Evolutionary conservation across 768 basidiomycete genomes (phyloP), one percentile per base, ranked within the genome.

Genomic region (Rhizopogon salebrosus): DNA sequence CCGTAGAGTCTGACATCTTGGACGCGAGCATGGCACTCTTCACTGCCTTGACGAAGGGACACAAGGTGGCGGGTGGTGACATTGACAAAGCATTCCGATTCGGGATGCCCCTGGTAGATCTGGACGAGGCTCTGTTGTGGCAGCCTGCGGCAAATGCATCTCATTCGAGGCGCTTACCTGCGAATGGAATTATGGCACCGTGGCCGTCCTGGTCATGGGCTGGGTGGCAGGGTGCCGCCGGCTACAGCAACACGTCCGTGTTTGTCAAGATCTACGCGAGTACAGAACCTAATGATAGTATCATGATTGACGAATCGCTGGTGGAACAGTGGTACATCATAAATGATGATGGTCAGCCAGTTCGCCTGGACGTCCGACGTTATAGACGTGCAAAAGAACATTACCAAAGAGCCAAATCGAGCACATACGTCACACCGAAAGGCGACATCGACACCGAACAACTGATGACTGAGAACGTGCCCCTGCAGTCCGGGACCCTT

Each of bases 151-250:
- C 60, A 1, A 40, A 54, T 23, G 16, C 52, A 4, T 14, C 37
- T 3, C 57, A 57, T 36, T 45, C 48, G 4, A 54, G 59, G 16
- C 62, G 62, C 4, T 36, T 39, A 27, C n/a, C 6, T 2, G 29
- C 49, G 11, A n/a, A 40, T 20, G 16, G 23, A 0, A 36, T 14
- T 10, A 16, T 22, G 35, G 16, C 57, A 1, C 27, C 13, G 26
- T 63, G 54, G 48, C 62, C 62, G 4, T 61, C 62, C 6, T 63
- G 62, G 62, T 61, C 62, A 14, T 63, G 62, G 62, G 50, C 62
- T 4, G 62, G 58, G 5, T 63, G 62, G 62, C 60, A 45, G 26
- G 62, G 57, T 34, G 62, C 55, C 3, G 43, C 54, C 16, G 20
- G 24, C 14, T 53, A 53, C 38, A 50, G 8, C 40, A 42, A 16